phyloP scores from a whole-genome alignment of 179 eudicot genomes.

The Beta macrorhiza region DNA sequence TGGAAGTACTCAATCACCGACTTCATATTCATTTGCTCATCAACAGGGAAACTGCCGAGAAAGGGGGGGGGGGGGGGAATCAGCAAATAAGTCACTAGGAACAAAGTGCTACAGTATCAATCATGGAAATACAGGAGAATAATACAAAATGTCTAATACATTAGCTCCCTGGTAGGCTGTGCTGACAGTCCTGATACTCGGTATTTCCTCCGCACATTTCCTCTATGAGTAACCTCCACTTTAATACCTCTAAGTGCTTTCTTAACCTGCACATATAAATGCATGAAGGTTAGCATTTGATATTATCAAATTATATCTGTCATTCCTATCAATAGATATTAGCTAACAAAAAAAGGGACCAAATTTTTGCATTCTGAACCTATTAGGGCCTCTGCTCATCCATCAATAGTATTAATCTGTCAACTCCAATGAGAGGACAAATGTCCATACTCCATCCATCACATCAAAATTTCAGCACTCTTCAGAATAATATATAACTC shows the following conservation, averaged over 20 bases:
- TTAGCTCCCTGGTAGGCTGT: conserved; percentile 77
- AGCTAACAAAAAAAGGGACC: not conserved
- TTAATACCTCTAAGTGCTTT: conserved; percentile 82
- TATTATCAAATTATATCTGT: not conserved
- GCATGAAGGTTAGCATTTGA: conserved; percentile 15
- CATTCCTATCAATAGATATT: conserved; percentile 1
- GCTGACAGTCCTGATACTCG: conserved; percentile 77
- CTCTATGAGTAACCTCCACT: conserved; percentile 86
- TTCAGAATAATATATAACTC: not conserved
- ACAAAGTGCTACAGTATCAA: conserved; percentile 8
- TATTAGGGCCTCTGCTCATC: not conserved
- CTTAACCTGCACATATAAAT: conserved; percentile 52
- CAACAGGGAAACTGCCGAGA: conserved; percentile 65
- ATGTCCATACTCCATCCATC: not conserved
- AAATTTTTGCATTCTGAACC: not conserved
- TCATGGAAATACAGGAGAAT: not conserved
- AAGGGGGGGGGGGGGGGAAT: not conserved
- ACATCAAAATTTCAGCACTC: not conserved
- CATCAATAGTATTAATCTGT: not conserved
- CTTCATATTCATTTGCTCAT: conserved; percentile 80
- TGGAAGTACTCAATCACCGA: conserved; percentile 80
- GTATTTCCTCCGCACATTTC: conserved; percentile 69
- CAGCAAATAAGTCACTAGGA: conserved; percentile 8
- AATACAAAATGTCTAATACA: conserved; percentile 33
- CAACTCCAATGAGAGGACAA: not conserved